Conservation (phyloP, 2,329 filamentous ascomycete species). For the Fusarium tanahbumbuense region DNA sequence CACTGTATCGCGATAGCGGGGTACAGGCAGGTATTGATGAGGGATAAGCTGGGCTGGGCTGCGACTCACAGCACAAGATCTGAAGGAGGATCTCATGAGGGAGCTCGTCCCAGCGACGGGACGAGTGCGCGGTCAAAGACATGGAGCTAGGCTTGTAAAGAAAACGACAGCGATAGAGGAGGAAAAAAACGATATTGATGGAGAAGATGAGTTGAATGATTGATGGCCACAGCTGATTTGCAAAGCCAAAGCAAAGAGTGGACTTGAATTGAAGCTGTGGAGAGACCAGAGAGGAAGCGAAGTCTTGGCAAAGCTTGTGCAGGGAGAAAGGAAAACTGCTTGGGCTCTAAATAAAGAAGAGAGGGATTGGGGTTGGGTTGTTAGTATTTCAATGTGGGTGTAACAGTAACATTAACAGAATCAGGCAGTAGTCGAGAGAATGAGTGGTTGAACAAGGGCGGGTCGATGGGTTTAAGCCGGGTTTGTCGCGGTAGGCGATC, state of each 20-base stretch:
- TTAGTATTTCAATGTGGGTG: slow-evolving; percentile 2
- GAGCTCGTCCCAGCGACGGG: slow-evolving; percentile 59
- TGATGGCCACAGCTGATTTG: slow-evolving; percentile 16
- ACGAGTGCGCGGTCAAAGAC: slow-evolving; percentile 38
- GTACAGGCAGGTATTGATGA: slow-evolving; percentile 23
- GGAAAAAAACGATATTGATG: background rate
- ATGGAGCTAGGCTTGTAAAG: slow-evolving; percentile 40
- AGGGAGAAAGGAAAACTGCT: background rate
- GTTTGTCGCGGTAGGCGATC: slow-evolving; percentile 34
- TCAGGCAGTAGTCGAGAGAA: background rate
- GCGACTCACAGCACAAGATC: slow-evolving; percentile 67
- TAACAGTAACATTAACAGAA: slow-evolving; percentile 6
- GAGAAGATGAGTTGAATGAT: background rate
- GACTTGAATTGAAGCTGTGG: slow-evolving; percentile 3
- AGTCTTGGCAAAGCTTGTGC: slow-evolving; percentile 32
- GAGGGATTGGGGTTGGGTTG: background rate
- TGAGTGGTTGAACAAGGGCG: background rate
- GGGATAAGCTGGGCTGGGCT: slow-evolving; percentile 27
- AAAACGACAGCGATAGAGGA: background rate
- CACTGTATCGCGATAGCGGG: slow-evolving; percentile 24
- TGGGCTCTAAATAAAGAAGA: background rate
- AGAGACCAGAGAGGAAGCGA: slow-evolving; percentile 17
- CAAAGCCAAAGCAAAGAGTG: slow-evolving; percentile 11
- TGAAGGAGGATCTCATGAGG: slow-evolving; percentile 73
- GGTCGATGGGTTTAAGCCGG: slow-evolving; percentile 15